A percentile compares a stretch with the other conserved stretches of the same genome.
Evolutionary conservation across 2,329 filamentous ascomycete genomes (phyloP).

Genomic region (Hypocrella siamensis): DNA sequence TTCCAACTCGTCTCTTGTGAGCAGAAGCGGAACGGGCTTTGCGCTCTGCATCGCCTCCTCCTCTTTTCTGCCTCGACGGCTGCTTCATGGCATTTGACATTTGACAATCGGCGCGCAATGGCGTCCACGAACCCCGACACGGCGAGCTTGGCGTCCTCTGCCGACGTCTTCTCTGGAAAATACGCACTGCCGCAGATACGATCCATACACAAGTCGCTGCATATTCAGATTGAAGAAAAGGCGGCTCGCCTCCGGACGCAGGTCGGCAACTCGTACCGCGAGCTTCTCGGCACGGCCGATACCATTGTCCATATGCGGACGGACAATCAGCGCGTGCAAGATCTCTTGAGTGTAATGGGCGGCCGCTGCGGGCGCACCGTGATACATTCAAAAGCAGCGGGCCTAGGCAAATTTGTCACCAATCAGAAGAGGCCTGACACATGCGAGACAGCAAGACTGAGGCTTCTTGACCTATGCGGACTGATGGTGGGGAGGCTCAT

Average conservation of each 20-base stretch:
- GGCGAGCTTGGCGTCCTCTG: constrained; percentile 29
- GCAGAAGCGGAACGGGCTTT: no score
- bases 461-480: constrained; percentile 35
- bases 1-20: no score
- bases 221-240: constrained; percentile 45
- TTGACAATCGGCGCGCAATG: no score
- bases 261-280: constrained; percentile 61
- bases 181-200: constrained; percentile 49
- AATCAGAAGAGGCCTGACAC: constrained; percentile 12
- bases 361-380: constrained; percentile 59
- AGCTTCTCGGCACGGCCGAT: constrained; percentile 81
- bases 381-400: constrained; percentile 48
- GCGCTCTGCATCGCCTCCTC: not conserved
- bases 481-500: constrained; percentile 33
- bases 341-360: constrained; percentile 55
- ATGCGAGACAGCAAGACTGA: constrained; percentile 25
- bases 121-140: constrained; percentile 21
- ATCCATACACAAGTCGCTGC: constrained; percentile 43
- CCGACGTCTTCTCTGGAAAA: constrained; percentile 37
- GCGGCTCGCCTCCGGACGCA: constrained; percentile 45
- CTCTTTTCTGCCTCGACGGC: not conserved
- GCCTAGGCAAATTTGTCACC: constrained; percentile 33
- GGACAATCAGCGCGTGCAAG: constrained; percentile 62
- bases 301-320: constrained; percentile 80
- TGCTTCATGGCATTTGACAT: no score